Evolutionary conservation across 2,329 filamentous ascomycete species (phyloP), one percentile per base, ranked within the genome.

Genomic region (Aspergillus udagawae): DNA sequence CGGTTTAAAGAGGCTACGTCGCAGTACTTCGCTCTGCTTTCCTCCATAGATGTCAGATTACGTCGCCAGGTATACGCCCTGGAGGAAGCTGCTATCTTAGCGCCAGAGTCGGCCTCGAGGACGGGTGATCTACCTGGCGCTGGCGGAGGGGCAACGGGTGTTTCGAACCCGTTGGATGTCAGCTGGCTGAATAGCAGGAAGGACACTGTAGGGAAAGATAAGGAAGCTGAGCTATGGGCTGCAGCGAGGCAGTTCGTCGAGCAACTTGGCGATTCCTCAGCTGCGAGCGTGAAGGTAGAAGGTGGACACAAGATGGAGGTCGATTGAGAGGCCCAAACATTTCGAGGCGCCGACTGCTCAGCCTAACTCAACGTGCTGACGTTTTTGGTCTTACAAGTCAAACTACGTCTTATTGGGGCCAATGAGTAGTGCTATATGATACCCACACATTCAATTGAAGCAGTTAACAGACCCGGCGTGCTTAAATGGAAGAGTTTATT

Each of bases 141-240:
- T 35, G 68, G 59, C 58, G 71, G 63, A 52, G 70, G 60, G 49
- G 63, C 63, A 5, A 55, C 64, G n/a, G 65, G 55, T 10, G 71
- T 75, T 64, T 84, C 62, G 76, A 85, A 70, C 80, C 86, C 42
- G 77, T 79, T 97, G 53, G 92, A 97, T 70, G 87, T 95, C 14
- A 92, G 92, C 32, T 93, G 90, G 85, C 75, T 97, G 66, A 97
- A 97, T 70, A 92, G 90, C 67, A 83, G 91, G 56, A 91, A 90
- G 60, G 88, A 90, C 61, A 88, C 88, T 61, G 89, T 95, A 23
- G 90, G 90, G 56, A 84, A 87, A 66, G 88, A 91, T 61, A 94
- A 93, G 81, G 91, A 95, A 69, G 84, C 84, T 1, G 91, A 97
- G 75, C 77, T 96, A 48, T 88, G 93, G 85, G 81, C 79, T 35